Evolutionary conservation across 140 eudicot species (phyloP).

Genomic region (Ambrosia hybrid): DNA sequence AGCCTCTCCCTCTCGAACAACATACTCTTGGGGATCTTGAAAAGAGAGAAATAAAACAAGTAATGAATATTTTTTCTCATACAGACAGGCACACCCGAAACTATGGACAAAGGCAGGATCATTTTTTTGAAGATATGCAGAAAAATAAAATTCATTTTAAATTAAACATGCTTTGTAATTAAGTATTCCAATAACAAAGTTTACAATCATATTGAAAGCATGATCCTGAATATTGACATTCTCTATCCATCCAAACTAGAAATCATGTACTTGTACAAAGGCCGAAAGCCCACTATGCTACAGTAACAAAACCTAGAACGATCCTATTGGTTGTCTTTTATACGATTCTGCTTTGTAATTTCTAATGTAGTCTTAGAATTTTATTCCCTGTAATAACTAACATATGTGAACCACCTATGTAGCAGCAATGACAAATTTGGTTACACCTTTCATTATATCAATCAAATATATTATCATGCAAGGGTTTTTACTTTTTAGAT

Average conservation of each 20-base stretch:
- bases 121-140: too few relatives aligned
- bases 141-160: neutral
- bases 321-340: neutral
- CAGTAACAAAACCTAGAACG: neutral
- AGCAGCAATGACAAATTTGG: neutral
- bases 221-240: neutral
- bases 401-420: neutral
- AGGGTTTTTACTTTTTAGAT: too few relatives aligned
- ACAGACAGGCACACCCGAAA: neutral
- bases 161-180: neutral
- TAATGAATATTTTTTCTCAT: neutral
- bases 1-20: constrained; percentile 78
- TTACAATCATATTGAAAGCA: neutral
- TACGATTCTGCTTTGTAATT: too few relatives aligned
- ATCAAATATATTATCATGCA: neutral
- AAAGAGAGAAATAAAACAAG: constrained; percentile 16
- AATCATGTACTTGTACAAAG: neutral
- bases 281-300: neutral
- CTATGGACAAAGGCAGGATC: neutral
- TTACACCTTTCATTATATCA: neutral
- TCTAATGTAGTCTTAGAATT: neutral
- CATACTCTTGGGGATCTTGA: constrained; percentile 65
- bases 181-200: neutral
- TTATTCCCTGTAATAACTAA: neutral
- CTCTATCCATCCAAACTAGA: neutral